Percentiles rank a stretch among this genome's conserved stretches.
Evolutionary conservation across 345 rosid species (phyloP).

Genomic region (Aurinia saxatilis): DNA sequence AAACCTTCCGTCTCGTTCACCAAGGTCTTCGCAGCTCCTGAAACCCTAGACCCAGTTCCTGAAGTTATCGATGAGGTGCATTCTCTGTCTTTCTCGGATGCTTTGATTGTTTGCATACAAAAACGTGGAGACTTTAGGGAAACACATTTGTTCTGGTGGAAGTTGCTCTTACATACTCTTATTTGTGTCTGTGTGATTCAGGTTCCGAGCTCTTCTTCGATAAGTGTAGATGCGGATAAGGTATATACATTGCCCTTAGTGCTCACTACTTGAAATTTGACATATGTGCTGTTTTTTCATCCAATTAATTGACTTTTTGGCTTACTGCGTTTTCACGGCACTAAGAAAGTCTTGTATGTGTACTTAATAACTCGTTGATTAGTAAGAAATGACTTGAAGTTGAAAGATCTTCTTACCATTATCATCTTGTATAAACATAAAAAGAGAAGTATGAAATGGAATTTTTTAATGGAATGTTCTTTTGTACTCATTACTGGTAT

Average conservation of each 20-base stretch:
- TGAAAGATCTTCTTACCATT: too few relatives aligned
- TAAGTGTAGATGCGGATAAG: constrained; percentile 49
- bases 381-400: too few relatives aligned
- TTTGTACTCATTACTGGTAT: too few relatives aligned
- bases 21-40: constrained; percentile 58
- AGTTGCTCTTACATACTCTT: not conserved
- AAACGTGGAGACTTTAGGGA: not conserved
- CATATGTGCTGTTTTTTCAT: not conserved
- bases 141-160: not conserved
- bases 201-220: constrained; percentile 36
- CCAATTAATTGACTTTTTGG: not conserved
- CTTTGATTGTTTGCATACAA: not conserved
- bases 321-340: not conserved
- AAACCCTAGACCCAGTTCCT: constrained; percentile 39
- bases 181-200: constrained; percentile 1
- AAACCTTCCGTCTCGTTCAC: constrained; percentile 30
- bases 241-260: constrained; percentile 21
- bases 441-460: too few relatives aligned
- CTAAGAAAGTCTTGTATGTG: too few relatives aligned
- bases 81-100: not conserved
- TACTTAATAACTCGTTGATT: too few relatives aligned
- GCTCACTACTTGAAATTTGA: not conserved
- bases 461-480: too few relatives aligned
- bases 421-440: too few relatives aligned
- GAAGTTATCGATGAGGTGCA: constrained; percentile 50